Conservation (phyloP, 169 alveolate genomes). For the Plasmodium falciparum region DNA sequence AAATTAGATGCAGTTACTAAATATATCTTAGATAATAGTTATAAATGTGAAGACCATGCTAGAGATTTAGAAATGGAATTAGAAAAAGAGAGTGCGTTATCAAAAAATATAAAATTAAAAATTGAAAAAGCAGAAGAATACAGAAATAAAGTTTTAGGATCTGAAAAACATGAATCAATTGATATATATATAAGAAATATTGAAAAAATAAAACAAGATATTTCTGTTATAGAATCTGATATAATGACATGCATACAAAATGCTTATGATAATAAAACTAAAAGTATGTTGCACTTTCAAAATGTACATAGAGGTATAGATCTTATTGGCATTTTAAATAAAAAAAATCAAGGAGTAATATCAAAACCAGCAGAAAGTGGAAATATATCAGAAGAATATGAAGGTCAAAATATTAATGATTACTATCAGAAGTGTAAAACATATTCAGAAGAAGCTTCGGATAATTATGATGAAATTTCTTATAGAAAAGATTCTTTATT, state of each 20-base stretch:
- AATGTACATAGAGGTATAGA: constrained; percentile 11
- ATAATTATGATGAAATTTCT: not conserved
- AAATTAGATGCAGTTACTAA: not conserved
- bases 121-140: not conserved
- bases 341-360: not conserved
- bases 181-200: constrained; percentile 11
- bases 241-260: not conserved
- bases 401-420: not conserved
- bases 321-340: not conserved
- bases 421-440: not conserved
- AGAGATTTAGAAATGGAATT: not conserved
- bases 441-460: not conserved
- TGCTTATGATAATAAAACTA: constrained; percentile 3
- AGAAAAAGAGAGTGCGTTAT: constrained; percentile 4
- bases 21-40: no score
- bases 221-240: not conserved
- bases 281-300: not conserved
- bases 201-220: not conserved
- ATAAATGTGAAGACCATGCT: constrained; percentile 11
- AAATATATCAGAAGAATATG: not conserved
- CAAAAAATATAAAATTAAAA: constrained; percentile 3
- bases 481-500: not conserved
- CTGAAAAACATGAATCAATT: not conserved
- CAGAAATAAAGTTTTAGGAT: not conserved
- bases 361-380: no score